These are phyloP conservation scores for Paramecium caudatum DNA, from an alignment of 73 alveolate genomes.

Conservation along the genomic window DNA sequence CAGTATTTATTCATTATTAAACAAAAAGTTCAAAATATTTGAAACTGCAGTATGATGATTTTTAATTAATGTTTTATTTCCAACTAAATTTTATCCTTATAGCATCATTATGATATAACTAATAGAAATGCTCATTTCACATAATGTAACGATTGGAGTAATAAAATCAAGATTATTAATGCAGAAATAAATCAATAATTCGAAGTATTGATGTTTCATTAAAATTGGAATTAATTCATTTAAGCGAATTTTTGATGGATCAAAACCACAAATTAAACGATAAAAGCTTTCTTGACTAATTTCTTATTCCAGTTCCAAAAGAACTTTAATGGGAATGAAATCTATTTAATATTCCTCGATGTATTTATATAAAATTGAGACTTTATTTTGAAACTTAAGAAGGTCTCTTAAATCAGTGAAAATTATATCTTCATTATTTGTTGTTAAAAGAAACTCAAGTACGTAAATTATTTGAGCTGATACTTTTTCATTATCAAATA, in stretches of 20 bases:
- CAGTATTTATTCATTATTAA: too few relatives aligned
- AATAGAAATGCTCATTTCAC: too few relatives aligned
- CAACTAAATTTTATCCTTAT: too few relatives aligned
- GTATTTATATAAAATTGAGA: not conserved
- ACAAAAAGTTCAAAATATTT: too few relatives aligned
- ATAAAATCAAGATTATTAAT: not conserved
- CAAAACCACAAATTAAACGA: not conserved
- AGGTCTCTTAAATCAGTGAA: not conserved
- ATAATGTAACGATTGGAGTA: not conserved
- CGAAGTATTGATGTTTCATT: not conserved
- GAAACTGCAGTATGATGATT: too few relatives aligned
- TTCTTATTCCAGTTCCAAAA: not conserved
- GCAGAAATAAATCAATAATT: not conserved
- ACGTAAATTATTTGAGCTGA: not conserved
- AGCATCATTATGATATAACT: too few relatives aligned
- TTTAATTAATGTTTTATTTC: too few relatives aligned
- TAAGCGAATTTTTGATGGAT: not conserved
- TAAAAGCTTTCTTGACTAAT: not conserved
- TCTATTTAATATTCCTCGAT: not conserved
- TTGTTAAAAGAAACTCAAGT: not conserved
- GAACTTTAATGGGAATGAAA: not conserved
- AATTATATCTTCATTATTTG: not conserved
- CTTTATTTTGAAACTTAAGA: too few relatives aligned
- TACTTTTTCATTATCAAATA: not conserved
- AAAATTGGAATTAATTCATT: too few relatives aligned